Evolutionary conservation across 2,329 filamentous ascomycete species (phyloP), one percentile per base, ranked within the genome.

Genomic region (Penicillium psychrosexuale): DNA sequence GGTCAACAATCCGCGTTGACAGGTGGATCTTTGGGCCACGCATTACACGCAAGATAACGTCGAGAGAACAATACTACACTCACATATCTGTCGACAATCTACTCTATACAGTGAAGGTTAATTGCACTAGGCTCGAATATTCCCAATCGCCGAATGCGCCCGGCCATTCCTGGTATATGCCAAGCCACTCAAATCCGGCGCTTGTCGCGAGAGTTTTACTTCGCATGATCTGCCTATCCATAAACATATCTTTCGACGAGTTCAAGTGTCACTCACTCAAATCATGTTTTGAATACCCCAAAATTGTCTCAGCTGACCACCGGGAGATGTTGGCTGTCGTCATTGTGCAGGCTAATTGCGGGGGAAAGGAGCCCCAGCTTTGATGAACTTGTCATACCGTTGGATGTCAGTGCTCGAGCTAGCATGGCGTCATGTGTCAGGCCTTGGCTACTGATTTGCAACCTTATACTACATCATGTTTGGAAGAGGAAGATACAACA

Each of bases 281-380:
- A 43, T 50, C 22, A 50, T 58, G 17, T 30, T 19, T 34, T 8
- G 13, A 49, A 39, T 11, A 22, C 2, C 27, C 13, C n/a, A 13
- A 30, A 17, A 17, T 22, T 46, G 15, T 53, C 59, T 61, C 58
- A 59, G 51, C 47, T 61, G 60, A 61, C 56, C 40, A 22, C 6
- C 19, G 28, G 30, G 39, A n/a, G 15, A 27, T 36, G 31, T 43
- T 55, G 49, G 46, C 49, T 51, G 40, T 39, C 56, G 60, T 61
- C 60, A 61, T 59, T 49, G 30, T 61, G 58, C 58, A 61, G 50
- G 45, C 27, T 12, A n/a, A 50, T 53, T 43, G 48, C 51, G 57
- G 51, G 51, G 50, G 43, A 30, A 24, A 47, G 27, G 28, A 33
- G 43, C 27, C 19, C 19, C 15, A n/a, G 19, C 19, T 40, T 19